Evolutionary conservation across 2,329 filamentous ascomycete species (phyloP).

Genomic region (Hymenotorrendiella dingleyae): DNA sequence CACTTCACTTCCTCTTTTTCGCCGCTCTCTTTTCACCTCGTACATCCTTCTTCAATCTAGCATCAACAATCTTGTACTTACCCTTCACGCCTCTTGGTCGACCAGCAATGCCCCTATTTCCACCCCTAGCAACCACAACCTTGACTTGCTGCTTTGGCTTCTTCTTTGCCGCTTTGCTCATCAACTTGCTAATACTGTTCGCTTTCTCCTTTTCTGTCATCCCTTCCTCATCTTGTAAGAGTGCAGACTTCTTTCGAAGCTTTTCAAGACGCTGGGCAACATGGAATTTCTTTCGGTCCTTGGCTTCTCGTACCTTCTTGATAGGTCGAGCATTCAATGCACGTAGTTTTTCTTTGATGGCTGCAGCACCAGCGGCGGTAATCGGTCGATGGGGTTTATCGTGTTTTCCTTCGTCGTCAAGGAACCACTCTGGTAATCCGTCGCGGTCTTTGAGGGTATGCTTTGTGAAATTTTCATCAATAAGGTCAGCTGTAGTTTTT

Average conservation of each 20-base stretch:
- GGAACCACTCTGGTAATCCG: slow-evolving; percentile 93
- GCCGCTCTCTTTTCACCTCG: slow-evolving; percentile 74
- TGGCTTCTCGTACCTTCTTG: slow-evolving; percentile 97
- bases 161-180: slow-evolving; percentile 77
- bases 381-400: slow-evolving; percentile 84
- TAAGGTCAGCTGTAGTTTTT: slow-evolving; percentile 69
- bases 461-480: slow-evolving; percentile 93
- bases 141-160: slow-evolving; percentile 79
- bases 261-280: slow-evolving; percentile 87
- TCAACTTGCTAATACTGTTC: slow-evolving; percentile 71
- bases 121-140: slow-evolving; percentile 80
- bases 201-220: slow-evolving; percentile 97
- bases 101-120: slow-evolving; percentile 79
- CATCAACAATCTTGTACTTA: slow-evolving; percentile 94
- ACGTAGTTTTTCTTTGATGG: slow-evolving; percentile 90
- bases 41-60: slow-evolving; percentile 93
- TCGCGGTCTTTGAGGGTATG: slow-evolving; percentile 85
- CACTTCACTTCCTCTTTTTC: slow-evolving; percentile 58
- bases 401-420: slow-evolving; percentile 84
- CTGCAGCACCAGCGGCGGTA: slow-evolving; percentile 78
- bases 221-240: slow-evolving; percentile 81
- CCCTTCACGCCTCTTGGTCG: slow-evolving; percentile 90
- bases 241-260: slow-evolving; percentile 91
- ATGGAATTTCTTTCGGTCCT: slow-evolving; percentile 96
- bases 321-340: slow-evolving; percentile 93